Conservation (phyloP, 352 stramenopile species). For the Phytophthora sp. region DNA sequence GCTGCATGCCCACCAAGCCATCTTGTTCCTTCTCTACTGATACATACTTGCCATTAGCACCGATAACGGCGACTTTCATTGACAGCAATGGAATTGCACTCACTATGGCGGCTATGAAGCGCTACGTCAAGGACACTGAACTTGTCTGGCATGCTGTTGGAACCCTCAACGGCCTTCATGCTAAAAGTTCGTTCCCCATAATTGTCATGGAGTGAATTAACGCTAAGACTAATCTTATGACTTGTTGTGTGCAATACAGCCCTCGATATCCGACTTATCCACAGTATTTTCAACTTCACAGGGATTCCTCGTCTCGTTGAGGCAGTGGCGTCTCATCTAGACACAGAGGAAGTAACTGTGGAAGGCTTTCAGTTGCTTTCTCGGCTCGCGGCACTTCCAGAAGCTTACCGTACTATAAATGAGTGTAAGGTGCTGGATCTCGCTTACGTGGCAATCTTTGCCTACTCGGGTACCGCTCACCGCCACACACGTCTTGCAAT, state of each 20-base stretch:
- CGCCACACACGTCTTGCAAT: conserved; percentile 71
- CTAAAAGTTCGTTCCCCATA: conserved; percentile 45
- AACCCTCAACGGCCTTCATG: conserved; percentile 70
- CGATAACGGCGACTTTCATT: conserved; percentile 64
- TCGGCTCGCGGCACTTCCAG: conserved; percentile 46
- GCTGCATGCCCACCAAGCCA: neutral
- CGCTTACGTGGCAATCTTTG: conserved; percentile 72
- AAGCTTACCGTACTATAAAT: conserved; percentile 62
- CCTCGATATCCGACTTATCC: conserved; percentile 54
- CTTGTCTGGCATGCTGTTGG: conserved; percentile 77
- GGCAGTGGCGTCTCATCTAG: conserved; percentile 66
- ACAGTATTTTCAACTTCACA: conserved; percentile 52
- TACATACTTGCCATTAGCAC: conserved; percentile 27
- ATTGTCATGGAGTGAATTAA: neutral
- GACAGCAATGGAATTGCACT: conserved; percentile 68
- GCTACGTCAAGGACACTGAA: conserved; percentile 63
- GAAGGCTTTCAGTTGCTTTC: conserved; percentile 77
- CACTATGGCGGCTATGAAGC: conserved; percentile 55
- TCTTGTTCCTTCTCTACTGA: neutral
- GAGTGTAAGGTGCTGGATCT: conserved; percentile 73
- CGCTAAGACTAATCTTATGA: neutral
- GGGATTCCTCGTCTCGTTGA: conserved; percentile 69
- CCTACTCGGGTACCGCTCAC: conserved; percentile 64
- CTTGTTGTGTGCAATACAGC: conserved; percentile 24
- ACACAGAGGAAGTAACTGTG: conserved; percentile 77